A percentile compares a stretch with the other conserved stretches of the same genome.
Conservation (phyloP, 495 filamentous ascomycete genomes). For the Hapsidospora chrysogenum region DNA sequence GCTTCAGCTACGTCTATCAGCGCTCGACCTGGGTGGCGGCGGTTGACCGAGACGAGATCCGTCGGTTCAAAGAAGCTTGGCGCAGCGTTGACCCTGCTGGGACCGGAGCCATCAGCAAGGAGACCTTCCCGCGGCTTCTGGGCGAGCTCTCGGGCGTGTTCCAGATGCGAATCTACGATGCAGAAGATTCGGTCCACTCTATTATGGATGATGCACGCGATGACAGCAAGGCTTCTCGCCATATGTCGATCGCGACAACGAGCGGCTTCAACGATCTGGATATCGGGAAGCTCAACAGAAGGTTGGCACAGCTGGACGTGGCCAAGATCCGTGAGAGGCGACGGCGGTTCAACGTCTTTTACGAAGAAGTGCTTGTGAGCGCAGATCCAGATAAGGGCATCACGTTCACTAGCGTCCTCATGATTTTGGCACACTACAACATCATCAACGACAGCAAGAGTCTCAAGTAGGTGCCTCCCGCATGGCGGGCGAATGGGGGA, state of each 20-base stretch:
- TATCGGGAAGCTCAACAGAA: conserved; percentile 53
- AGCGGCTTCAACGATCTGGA: conserved; percentile 49
- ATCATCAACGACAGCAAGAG: conserved; percentile 97
- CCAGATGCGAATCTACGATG: conserved; percentile 92
- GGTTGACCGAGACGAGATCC: conserved; percentile 79
- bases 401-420: conserved; percentile 81
- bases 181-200: conserved; percentile 64
- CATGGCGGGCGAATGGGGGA: no score
- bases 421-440: conserved; percentile 97
- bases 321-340: conserved; percentile 54
- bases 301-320: conserved; percentile 62
- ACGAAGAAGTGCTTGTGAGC: conserved; percentile 89
- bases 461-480: conserved; percentile 37
- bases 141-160: conserved; percentile 89
- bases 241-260: conserved; percentile 33
- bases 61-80: conserved; percentile 97
- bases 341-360: conserved; percentile 75
- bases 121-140: conserved; percentile 76
- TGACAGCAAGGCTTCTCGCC: conserved; percentile 28
- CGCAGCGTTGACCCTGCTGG: conserved; percentile 84
- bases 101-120: conserved; percentile 80
- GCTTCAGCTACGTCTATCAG: conserved; percentile 98
- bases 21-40: conserved; percentile 71
- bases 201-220: conserved; percentile 70
- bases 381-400: conserved; percentile 78